Percentiles rank a stretch among this genome's conserved stretches.
Conservation (phyloP, 2,329 filamentous ascomycete species). For the Lojkania enalia region DNA sequence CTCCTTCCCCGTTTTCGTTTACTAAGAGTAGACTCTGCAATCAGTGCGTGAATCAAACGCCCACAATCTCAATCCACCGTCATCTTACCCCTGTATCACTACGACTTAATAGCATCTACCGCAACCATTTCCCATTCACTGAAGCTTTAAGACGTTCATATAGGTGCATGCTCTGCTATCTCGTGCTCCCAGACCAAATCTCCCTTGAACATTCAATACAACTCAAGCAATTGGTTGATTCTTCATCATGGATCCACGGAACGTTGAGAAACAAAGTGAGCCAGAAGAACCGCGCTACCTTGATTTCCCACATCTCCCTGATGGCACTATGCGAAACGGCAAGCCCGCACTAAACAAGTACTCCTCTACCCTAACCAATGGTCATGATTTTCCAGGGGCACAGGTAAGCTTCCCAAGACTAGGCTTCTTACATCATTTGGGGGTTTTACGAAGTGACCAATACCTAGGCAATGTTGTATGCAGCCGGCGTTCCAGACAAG, state of each 20-base stretch:
- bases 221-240: no score
- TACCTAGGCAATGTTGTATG: constrained; percentile 88
- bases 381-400: constrained; percentile 88
- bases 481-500: constrained; percentile 80
- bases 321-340: constrained; percentile 58
- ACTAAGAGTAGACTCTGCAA: no score
- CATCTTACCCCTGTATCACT: no score
- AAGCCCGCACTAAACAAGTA: constrained; percentile 78
- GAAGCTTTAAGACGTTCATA: no score
- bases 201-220: constrained; percentile 2
- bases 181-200: no score
- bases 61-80: no score
- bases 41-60: no score
- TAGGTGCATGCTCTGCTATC: no score
- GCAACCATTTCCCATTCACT: no score
- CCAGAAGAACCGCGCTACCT: constrained; percentile 54
- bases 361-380: constrained; percentile 79
- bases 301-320: constrained; percentile 59
- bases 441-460: no score
- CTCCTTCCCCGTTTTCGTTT: no score
- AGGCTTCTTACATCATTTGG: neutral
- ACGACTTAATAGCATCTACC: no score
- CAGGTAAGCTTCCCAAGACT: constrained; percentile 60
- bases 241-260: constrained; percentile 41
- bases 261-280: constrained; percentile 40